Evolutionary conservation across 2,329 filamentous ascomycete genomes (phyloP), one percentile per base, ranked within the genome.

Genomic region (Verticillium alfalfae): DNA sequence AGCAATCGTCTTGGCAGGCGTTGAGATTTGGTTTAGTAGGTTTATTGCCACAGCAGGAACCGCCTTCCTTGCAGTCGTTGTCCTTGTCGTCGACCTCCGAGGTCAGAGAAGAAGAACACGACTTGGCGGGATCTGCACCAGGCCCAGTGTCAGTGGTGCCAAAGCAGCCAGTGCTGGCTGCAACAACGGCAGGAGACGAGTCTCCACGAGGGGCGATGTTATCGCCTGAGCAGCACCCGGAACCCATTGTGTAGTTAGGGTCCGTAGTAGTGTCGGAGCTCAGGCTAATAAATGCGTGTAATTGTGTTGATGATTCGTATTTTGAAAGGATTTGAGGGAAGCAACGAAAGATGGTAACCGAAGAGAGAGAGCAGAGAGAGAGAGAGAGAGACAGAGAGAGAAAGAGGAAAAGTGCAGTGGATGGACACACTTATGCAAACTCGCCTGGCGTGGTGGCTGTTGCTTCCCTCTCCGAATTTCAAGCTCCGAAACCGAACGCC

Each of bases 211-310:
- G 4, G 9, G 10, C 39, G 34, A 39, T 49, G 52, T 18, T 52
- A 18, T 31, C 61, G 13, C 61, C 63, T 34, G 65, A 65, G 57
- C 65, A 66, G 56, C 65, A 66, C 52, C 60, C 62, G 37, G 65
- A 37, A 36, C 65, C 61, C 65, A 66, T 66, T 5, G 34, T 61
- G 34, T 34, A 18, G 12, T n/a, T 3, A 7, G 45, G 18, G 3
- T 58, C 2, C 56, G 56, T 56, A 8, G 22, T 15, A 31, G 15
- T 45, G 38, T 31, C 26, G 45, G 34, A 10, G 12, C 34, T 16
- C 55, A n/a, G 13, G 13, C 18, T 58, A 64, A 18, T 3, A 52
- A 10, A 52, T 52, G 45, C 18, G 45, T 26, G 18, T 52, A 52
- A 52, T 4, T 52, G 45, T 52, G 45, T 31, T 52, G 22, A 5